phyloP scores from a whole-genome alignment of 2,329 filamentous ascomycete species.

The Ophiostoma angusticollis region DNA sequence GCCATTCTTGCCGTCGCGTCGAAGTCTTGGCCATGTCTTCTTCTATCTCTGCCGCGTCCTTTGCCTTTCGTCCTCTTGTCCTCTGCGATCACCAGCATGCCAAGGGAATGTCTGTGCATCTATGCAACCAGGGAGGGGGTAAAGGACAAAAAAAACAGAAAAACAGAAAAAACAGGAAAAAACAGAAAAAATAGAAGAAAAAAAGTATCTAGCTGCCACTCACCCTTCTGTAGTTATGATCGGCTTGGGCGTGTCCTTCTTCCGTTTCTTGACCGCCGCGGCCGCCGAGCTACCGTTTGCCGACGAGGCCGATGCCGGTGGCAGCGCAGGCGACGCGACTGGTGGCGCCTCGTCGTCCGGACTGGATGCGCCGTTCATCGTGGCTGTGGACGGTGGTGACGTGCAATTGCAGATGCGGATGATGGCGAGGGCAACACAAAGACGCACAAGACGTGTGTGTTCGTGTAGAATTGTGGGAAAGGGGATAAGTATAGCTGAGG shows the following conservation, averaged over 20 bases:
- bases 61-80: too few relatives aligned
- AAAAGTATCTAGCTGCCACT: constrained; percentile 15
- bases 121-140: too few relatives aligned
- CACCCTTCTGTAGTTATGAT: constrained; percentile 57
- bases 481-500: constrained; percentile 3
- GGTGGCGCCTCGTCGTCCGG: constrained; percentile 6
- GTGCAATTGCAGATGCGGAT: background rate
- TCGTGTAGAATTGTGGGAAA: background rate
- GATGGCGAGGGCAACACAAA: background rate
- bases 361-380: constrained; percentile 13
- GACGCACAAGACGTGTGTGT: background rate
- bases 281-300: constrained; percentile 2
- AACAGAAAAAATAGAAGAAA: constrained; percentile 20
- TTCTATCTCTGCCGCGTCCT: too few relatives aligned
- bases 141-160: constrained; percentile 2
- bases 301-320: constrained; percentile 2
- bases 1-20: too few relatives aligned
- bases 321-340: constrained; percentile 2
- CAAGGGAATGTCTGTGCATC: too few relatives aligned
- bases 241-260: constrained; percentile 62
- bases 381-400: background rate
- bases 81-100: too few relatives aligned
- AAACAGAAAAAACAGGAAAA: background rate
- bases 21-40: too few relatives aligned
- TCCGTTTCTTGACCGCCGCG: constrained; percentile 49